Evolutionary conservation across 192 early-diverging fungal species (phyloP).

Genomic region (Umbelopsis sp.): DNA sequence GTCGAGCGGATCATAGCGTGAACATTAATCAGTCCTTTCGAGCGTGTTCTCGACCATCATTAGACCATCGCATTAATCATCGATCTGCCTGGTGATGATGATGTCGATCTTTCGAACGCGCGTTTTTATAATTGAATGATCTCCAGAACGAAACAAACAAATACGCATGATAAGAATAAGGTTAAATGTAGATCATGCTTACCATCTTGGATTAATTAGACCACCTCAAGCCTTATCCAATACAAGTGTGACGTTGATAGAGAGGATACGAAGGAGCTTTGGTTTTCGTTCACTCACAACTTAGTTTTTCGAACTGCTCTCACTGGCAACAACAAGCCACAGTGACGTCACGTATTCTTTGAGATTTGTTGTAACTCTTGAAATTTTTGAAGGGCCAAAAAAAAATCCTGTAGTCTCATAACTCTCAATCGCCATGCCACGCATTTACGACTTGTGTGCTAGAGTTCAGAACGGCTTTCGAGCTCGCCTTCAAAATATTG

Average conservation of each 20-base stretch:
- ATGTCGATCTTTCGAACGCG: background rate
- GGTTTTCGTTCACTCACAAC: background rate
- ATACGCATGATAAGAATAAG: too few species aligned
- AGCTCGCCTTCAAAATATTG: conserved; percentile 76
- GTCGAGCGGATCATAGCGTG: background rate
- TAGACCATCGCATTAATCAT: background rate
- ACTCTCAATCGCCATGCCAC: conserved; percentile 58
- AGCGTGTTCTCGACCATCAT: background rate
- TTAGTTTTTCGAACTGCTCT: background rate
- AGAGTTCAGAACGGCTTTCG: conserved; percentile 91
- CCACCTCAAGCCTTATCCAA: conserved; percentile 16
- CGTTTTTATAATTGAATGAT: background rate
- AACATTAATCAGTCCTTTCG: background rate
- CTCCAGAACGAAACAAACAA: background rate
- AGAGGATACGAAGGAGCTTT: conserved; percentile 8
- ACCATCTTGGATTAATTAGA: conserved; percentile 20
- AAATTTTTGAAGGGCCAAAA: background rate
- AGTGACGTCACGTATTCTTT: conserved; percentile 5
- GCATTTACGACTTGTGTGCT: conserved; percentile 82
- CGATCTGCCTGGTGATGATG: background rate
- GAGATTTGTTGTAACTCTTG: background rate
- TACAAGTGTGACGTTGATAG: conserved; percentile 13
- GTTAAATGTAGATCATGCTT: background rate
- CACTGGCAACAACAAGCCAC: conserved; percentile 15
- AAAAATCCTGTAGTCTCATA: background rate